A percentile compares a stretch with the other conserved stretches of the same genome.
Evolutionary conservation across 78 protist species (phyloP).

Genomic region (Isochrysis galbana): DNA sequence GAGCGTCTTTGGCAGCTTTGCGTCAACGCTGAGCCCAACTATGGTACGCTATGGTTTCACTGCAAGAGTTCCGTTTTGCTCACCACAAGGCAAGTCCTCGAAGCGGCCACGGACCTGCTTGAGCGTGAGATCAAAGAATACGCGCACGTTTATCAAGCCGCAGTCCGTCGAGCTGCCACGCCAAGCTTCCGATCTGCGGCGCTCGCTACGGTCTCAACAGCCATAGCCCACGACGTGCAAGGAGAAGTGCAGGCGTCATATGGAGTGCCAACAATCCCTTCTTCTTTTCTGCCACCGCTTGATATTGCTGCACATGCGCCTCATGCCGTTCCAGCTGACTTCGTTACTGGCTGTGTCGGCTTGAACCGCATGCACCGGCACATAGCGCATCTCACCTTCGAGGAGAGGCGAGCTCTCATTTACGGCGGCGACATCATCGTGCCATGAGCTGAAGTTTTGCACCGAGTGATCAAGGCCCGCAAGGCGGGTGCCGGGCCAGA

Average conservation of each 20-base stretch:
- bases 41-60: slow-evolving; percentile 87
- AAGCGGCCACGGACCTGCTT: slow-evolving; percentile 18
- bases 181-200: neutral
- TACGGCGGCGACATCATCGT: slow-evolving; percentile 28
- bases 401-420: neutral
- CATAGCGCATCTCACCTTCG: neutral
- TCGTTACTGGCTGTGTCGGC: neutral
- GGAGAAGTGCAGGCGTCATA: neutral
- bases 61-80: slow-evolving; percentile 62
- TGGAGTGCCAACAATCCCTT: neutral
- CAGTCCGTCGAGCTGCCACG: neutral
- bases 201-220: neutral
- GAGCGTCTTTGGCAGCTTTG: slow-evolving; percentile 64
- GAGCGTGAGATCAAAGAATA: neutral
- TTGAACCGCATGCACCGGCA: slow-evolving; percentile 18
- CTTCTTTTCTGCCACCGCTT: neutral
- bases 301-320: neutral
- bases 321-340: neutral
- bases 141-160: neutral
- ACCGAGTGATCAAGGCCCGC: no score
- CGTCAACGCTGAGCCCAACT: slow-evolving; percentile 89
- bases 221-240: neutral
- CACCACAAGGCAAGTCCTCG: slow-evolving; percentile 32
- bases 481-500: no score
- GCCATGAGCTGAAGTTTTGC: no score